Evolutionary conservation across 1,284 basidiomycete species (phyloP), one percentile per base, ranked within the genome.

Genomic region (Lignosus rhinocerotis): DNA sequence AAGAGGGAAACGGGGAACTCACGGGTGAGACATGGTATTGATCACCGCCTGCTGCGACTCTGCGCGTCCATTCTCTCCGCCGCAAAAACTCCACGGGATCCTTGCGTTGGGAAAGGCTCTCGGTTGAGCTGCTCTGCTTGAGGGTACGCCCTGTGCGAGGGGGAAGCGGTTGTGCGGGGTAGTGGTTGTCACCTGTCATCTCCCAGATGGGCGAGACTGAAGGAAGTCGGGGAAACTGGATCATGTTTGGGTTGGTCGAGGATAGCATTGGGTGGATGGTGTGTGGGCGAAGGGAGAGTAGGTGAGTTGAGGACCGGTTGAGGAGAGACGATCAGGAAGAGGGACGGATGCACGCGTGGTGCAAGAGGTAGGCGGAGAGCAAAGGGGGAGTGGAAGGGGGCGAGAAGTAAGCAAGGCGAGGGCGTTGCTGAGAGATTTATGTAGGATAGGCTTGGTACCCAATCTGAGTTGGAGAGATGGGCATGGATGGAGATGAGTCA

Each of bases 81-180:
- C 71, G 71, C 31, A 73, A 61, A 56, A 75, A 73, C 61, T 72
- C 71, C 53, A 70, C 61, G 46, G 70, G 67, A 41, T 67, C 68
- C 47, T 69, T 67, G 46, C 71, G 67, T 56, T 73, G 71, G 50
- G 63, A 66, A 36, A 57, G 49, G 51, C 59, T 66, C 65, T 72
- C 70, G 25, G 68, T 56, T 42, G 67, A 70, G 43, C 55, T 63
- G 55, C 55, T 50, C 58, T 62, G 63, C 55, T 64, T 61, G 39
- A 64, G 60, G n/a, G 43, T 38, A 43, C 62, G 57, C 7, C 55
- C 51, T 36, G 51, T 45, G 36, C 52, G 55, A 5, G 49, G 14
- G 17, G 55, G 48, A 4, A 46, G 52, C 4, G 59, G 61, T 10
- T 53, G 52, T 7, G 59, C 49, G 25, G 55, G 56, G 36, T 34